These are phyloP conservation scores for Alternaria postmessia DNA, from an alignment of 2,329 filamentous ascomycete genomes.

Conservation along the genomic window DNA sequence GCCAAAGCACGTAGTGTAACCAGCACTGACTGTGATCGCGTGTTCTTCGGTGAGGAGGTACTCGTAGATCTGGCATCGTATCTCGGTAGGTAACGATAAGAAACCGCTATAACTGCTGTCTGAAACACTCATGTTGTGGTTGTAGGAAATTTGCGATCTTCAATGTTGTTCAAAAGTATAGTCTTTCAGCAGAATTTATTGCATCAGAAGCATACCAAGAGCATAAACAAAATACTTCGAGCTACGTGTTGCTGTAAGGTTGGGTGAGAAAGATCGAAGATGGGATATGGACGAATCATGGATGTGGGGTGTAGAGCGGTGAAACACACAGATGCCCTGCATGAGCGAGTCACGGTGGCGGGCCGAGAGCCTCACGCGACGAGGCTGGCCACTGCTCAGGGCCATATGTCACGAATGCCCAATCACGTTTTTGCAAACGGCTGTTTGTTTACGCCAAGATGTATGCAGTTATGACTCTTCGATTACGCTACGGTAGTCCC, in stretches of 20 bases:
- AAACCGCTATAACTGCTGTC: conserved; percentile 23
- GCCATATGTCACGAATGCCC: conserved; percentile 6
- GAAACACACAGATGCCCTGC: conserved; percentile 23
- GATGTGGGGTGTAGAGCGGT: conserved; percentile 18
- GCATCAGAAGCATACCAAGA: neutral
- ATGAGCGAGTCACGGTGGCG: conserved; percentile 24
- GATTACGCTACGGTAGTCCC: neutral
- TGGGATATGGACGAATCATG: conserved; percentile 21
- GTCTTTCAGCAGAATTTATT: conserved; percentile 7
- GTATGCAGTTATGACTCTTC: conserved; percentile 7
- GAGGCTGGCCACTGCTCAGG: conserved; percentile 10
- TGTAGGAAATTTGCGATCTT: neutral
- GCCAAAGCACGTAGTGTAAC: conserved; percentile 41
- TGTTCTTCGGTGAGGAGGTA: conserved; percentile 49
- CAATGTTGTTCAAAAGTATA: neutral
- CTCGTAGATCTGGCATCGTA: conserved; percentile 54
- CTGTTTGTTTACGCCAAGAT: conserved; percentile 17
- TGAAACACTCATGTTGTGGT: conserved; percentile 1
- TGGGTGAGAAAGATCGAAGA: neutral
- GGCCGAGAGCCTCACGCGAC: conserved; percentile 23
- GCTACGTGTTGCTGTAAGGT: conserved; percentile 14
- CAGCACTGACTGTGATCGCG: conserved; percentile 51
- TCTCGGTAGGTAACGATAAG: conserved; percentile 48
- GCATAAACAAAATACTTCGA: conserved; percentile 2
- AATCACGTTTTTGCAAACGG: conserved; percentile 15